A percentile compares a stretch with the other conserved stretches of the same genome.
Conservation (phyloP, 768 basidiomycete species). For the Stropharia rugosoannulata region DNA sequence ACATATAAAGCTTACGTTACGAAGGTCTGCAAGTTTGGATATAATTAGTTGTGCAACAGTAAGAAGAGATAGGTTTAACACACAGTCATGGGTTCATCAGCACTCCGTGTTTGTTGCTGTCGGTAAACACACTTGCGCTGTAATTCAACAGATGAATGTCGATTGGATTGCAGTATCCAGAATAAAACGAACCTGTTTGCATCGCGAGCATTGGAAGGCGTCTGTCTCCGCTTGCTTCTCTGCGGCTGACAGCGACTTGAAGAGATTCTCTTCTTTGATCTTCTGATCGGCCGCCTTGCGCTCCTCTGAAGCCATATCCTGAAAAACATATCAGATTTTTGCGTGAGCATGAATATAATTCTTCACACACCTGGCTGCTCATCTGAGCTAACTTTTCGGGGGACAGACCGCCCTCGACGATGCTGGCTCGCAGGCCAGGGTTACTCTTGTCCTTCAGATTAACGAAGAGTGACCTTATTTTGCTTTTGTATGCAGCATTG, state of each 20-base stretch:
- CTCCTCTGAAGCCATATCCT: conserved; percentile 98
- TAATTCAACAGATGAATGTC: conserved; percentile 1
- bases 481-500: conserved; percentile 60
- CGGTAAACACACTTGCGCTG: conserved; percentile 88
- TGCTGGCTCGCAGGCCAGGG: conserved; percentile 77
- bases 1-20: conserved; percentile 14
- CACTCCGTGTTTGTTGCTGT: conserved; percentile 95
- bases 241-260: conserved; percentile 86
- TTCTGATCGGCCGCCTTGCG: conserved; percentile 80
- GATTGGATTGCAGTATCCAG: not conserved
- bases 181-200: conserved; percentile 68
- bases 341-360: not conserved
- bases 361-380: conserved; percentile 66
- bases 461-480: conserved; percentile 85
- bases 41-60: not conserved
- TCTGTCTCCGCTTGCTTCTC: conserved; percentile 94
- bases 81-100: conserved; percentile 97
- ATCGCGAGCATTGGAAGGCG: conserved; percentile 94
- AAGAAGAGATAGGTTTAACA: not conserved
- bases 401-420: conserved; percentile 79
- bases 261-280: conserved; percentile 83
- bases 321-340: not conserved
- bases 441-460: conserved; percentile 97
- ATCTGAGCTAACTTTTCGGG: conserved; percentile 74
- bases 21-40: conserved; percentile 11